A percentile compares a stretch with the other conserved stretches of the same genome.
Conservation (phyloP, 2,329 filamentous ascomycete species). For the Pseudogymnoascus sp. region DNA sequence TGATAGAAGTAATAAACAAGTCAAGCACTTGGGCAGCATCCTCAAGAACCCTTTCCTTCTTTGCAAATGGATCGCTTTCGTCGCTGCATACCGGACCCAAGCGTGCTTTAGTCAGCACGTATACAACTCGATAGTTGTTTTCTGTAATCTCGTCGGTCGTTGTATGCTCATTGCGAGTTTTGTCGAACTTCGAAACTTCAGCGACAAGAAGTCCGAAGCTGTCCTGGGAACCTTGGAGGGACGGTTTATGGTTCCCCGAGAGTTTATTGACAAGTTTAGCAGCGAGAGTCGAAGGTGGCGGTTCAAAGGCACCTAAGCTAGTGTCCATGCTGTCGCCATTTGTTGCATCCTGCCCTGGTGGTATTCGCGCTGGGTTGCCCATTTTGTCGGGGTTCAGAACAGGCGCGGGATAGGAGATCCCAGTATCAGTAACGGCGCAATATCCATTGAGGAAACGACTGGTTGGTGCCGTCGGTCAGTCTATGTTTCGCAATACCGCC, state of each 20-base stretch:
- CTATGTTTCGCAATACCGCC: background rate
- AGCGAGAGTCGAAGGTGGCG: conserved; percentile 73
- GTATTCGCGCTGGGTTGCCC: background rate
- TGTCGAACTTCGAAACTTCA: conserved; percentile 48
- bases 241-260: conserved; percentile 53
- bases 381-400: background rate
- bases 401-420: background rate
- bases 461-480: background rate
- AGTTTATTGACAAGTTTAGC: conserved; percentile 81
- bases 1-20: conserved; percentile 66
- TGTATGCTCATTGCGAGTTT: conserved; percentile 38
- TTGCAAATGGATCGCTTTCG: conserved; percentile 56
- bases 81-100: background rate
- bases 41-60: conserved; percentile 45
- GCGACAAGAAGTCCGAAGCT: conserved; percentile 65
- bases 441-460: background rate
- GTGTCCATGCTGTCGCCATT: conserved; percentile 5
- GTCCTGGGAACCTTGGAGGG: conserved; percentile 57
- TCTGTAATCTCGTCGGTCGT: conserved; percentile 57
- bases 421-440: background rate
- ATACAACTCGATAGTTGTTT: conserved; percentile 79
- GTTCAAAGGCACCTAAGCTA: conserved; percentile 14
- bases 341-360: background rate
- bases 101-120: conserved; percentile 65
- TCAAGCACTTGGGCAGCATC: conserved; percentile 66